These are phyloP conservation scores for Xylaria grammica DNA, from an alignment of 495 filamentous ascomycete genomes.

Conservation along the genomic window DNA sequence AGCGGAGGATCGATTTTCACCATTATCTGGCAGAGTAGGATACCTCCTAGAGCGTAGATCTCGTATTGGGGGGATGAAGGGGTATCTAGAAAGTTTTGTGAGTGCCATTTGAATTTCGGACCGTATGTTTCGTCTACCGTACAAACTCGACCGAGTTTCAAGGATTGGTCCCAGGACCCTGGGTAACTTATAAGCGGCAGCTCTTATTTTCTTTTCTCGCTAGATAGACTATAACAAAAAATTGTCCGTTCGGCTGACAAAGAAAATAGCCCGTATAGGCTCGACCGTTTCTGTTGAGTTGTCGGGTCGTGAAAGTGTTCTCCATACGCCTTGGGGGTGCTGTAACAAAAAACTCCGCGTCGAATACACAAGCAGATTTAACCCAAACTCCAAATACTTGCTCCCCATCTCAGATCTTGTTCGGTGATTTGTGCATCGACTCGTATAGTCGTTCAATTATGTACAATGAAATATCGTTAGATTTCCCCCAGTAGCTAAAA, in stretches of 20 bases:
- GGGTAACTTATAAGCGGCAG: too few relatives aligned
- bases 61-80: too few relatives aligned
- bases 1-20: too few relatives aligned
- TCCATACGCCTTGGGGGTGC: slow-evolving; percentile 32
- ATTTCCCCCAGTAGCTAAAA: not conserved
- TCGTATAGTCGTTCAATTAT: slow-evolving; percentile 36
- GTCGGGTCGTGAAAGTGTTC: slow-evolving; percentile 28
- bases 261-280: slow-evolving; percentile 30
- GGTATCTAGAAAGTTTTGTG: too few relatives aligned
- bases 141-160: too few relatives aligned
- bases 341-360: slow-evolving; percentile 27
- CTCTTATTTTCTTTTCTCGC: not conserved
- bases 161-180: too few relatives aligned
- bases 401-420: slow-evolving; percentile 4
- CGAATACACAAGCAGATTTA: slow-evolving; percentile 23
- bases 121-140: too few relatives aligned
- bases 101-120: too few relatives aligned
- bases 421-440: slow-evolving; percentile 30
- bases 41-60: too few relatives aligned
- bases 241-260: slow-evolving; percentile 9
- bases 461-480: slow-evolving; percentile 38
- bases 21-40: too few relatives aligned
- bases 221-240: not conserved
- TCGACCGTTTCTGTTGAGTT: slow-evolving; percentile 27
- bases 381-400: slow-evolving; percentile 25